Base-by-base conservation (phyloP, 805 yeast species). In the Kluyveromyces starmeri region DNA sequence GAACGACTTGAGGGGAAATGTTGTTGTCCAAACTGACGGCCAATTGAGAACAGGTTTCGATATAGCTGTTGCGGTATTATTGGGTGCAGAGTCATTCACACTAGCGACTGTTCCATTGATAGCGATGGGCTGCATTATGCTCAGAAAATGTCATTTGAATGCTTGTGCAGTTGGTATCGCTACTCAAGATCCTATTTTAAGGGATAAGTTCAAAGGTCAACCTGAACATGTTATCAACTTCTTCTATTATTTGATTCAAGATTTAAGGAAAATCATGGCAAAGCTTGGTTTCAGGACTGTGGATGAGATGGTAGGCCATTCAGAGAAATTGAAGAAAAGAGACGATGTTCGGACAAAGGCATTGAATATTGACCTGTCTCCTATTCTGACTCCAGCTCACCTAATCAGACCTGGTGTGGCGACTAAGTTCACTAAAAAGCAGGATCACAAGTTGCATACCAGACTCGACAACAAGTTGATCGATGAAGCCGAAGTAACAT, bases 111-210 rank as follows among this genome's bases (percentile, higher is more conserved):
- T 96, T 45, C 97, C 98, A 27, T 73, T 89, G 58, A 88, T 89
- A 50, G 92, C 96, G 21, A 75, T 89, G 88, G 97, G 97, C 42
- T 89, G 98, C 70, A 82, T 89, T 58, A 79, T 86, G 84, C 81
- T 88, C 83, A 75, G 95, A 64, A 84, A 82, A 68, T 84, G 96
- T 58, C 97, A 89, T 60, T 67, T 83, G 40, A 83, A 84, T 65
- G 75, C 95, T 25, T 89, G 98, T 64, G 96, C 98, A 19, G 98
- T 89, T 32, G 98, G 98, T 65, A 83, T 89, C 66, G 98, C 98
- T 29, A 89, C 98, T 20, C 98, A 92, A 64, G 97, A 89, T 60
- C 96, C 96, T 13, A 84, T 78, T 46, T 71, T 89, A 47, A 76
- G 98, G 64, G 75, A 75, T 64, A 92, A 89, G 63, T 89, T 89